phyloP scores from a whole-genome alignment of 345 rosid species.

The Pugionium dolabratum region DNA sequence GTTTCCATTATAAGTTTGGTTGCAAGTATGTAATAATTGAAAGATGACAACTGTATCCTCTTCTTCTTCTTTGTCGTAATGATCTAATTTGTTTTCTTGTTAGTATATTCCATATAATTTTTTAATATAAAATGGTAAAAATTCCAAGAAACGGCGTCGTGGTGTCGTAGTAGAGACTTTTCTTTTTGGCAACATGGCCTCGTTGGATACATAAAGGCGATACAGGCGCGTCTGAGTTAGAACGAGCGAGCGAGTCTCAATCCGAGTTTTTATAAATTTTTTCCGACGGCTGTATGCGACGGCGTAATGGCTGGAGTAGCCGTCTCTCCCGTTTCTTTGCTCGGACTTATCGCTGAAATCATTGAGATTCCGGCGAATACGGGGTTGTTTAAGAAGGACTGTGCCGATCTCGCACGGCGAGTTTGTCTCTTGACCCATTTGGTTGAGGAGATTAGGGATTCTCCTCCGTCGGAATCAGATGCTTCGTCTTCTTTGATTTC shows the following conservation, averaged over 20 bases:
- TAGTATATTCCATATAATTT: too few species aligned
- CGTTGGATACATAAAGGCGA: constrained; percentile 28
- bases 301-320: constrained; percentile 33
- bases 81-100: constrained; percentile 9
- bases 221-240: constrained; percentile 19
- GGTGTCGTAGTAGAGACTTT: constrained; percentile 4
- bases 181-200: constrained; percentile 27
- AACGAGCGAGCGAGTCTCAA: not conserved
- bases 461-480: constrained; percentile 29
- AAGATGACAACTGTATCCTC: constrained; percentile 48
- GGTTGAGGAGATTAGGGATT: constrained; percentile 76
- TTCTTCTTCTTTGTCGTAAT: constrained; percentile 14
- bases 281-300: constrained; percentile 22
- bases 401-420: constrained; percentile 80
- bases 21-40: constrained; percentile 47
- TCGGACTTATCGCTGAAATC: constrained; percentile 39
- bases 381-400: constrained; percentile 61
- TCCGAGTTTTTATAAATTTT: not conserved
- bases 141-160: too few species aligned
- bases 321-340: constrained; percentile 24
- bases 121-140: not conserved
- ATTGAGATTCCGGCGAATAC: constrained; percentile 19
- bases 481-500: constrained; percentile 29
- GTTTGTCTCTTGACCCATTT: constrained; percentile 65
- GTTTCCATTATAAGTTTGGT: constrained; percentile 25